phyloP scores from a whole-genome alignment of 2,329 filamentous ascomycete genomes.

The Penicillium janthinellum region DNA sequence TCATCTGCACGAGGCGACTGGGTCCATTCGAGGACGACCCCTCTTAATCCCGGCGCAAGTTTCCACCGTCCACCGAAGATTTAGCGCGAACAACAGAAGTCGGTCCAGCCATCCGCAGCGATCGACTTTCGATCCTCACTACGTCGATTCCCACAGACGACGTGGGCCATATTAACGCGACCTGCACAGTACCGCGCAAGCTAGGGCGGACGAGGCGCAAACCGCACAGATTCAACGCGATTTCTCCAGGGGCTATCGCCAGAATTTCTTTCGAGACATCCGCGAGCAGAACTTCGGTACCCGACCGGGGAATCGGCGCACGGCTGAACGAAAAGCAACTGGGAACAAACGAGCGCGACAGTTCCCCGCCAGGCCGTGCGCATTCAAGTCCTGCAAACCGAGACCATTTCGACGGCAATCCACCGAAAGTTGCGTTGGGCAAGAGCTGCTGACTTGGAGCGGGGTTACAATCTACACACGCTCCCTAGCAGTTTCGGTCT shows the following conservation, averaged over 20 bases:
- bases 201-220: neutral
- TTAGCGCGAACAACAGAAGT: neutral
- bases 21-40: neutral
- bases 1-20: neutral
- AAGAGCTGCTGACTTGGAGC: neutral
- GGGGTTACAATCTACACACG: neutral
- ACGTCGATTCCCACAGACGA: neutral
- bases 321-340: neutral
- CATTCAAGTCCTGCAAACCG: neutral
- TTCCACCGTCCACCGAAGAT: neutral
- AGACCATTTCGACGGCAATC: neutral
- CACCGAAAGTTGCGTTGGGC: neutral
- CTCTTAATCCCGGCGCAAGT: slow-evolving; percentile 1
- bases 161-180: neutral
- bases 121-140: neutral
- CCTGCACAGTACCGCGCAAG: neutral
- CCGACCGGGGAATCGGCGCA: neutral
- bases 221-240: neutral
- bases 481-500: neutral
- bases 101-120: neutral
- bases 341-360: neutral
- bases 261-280: neutral
- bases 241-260: neutral
- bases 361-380: neutral
- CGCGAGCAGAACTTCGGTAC: neutral